Percentiles rank a stretch among this genome's conserved stretches.
Conservation (phyloP, 1,139 yeast species). For the Blastobotrys apis region DNA sequence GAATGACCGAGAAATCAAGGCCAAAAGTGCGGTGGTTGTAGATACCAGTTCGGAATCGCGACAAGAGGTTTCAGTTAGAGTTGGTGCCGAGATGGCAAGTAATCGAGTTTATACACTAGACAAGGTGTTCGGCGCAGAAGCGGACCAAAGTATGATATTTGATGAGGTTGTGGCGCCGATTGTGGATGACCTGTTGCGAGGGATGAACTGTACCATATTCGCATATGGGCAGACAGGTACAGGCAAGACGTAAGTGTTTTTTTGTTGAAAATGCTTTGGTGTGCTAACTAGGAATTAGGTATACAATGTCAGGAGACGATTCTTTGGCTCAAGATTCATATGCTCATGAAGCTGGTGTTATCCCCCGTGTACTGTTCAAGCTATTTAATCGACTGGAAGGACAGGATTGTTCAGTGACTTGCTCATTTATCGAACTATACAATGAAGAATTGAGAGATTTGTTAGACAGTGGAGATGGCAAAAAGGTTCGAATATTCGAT, state of each 20-base stretch:
- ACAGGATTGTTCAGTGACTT: conserved; percentile 55
- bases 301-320: conserved; percentile 78
- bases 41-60: conserved; percentile 24
- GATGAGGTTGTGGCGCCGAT: conserved; percentile 57
- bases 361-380: conserved; percentile 56
- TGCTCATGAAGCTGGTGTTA: conserved; percentile 52
- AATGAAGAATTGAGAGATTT: conserved; percentile 70
- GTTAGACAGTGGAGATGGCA: conserved; percentile 34
- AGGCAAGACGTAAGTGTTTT: conserved; percentile 54
- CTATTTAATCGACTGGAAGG: conserved; percentile 27
- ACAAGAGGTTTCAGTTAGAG: conserved; percentile 22
- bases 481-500: conserved; percentile 42
- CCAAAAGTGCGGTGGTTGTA: conserved; percentile 72
- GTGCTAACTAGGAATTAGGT: conserved; percentile 22
- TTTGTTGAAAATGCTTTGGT: background rate
- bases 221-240: conserved; percentile 93
- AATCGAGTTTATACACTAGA: conserved; percentile 58
- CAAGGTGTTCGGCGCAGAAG: conserved; percentile 68
- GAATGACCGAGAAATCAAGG: conserved; percentile 61
- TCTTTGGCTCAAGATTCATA: conserved; percentile 20
- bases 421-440: conserved; percentile 69
- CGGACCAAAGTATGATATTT: conserved; percentile 59
- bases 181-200: conserved; percentile 54
- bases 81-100: conserved; percentile 21
- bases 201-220: conserved; percentile 61